Evolutionary conservation across 2,329 filamentous ascomycete genomes (phyloP).

Genomic region (Fusarium dimerum): DNA sequence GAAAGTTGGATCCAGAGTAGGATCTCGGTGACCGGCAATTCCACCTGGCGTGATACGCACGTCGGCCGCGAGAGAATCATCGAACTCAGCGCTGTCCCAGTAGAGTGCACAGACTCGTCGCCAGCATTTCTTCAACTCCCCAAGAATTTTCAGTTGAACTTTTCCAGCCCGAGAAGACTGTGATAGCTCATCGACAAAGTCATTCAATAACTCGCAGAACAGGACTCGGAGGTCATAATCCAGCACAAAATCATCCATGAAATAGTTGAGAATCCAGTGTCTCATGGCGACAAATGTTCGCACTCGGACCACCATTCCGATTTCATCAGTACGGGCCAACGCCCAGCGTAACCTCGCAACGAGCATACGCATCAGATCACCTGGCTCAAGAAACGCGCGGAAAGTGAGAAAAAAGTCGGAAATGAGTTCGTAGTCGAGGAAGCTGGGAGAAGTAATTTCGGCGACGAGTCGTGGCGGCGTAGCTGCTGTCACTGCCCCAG

Average conservation of each 20-base stretch:
- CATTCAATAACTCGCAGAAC: slow-evolving; percentile 82
- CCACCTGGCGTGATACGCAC: slow-evolving; percentile 75
- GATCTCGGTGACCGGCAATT: slow-evolving; percentile 62
- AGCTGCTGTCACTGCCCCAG: slow-evolving; percentile 79
- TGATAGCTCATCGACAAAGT: slow-evolving; percentile 57
- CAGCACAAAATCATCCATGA: slow-evolving; percentile 86
- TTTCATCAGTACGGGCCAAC: slow-evolving; percentile 74
- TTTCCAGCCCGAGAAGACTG: slow-evolving; percentile 47
- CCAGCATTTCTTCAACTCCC: slow-evolving; percentile 97
- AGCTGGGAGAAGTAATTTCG: slow-evolving; percentile 93
- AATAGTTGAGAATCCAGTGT: slow-evolving; percentile 98
- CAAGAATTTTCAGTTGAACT: slow-evolving; percentile 77
- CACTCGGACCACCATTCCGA: slow-evolving; percentile 91
- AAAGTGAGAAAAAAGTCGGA: slow-evolving; percentile 98
- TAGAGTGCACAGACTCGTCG: slow-evolving; percentile 84
- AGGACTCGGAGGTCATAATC: slow-evolving; percentile 71
- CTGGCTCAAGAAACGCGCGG: slow-evolving; percentile 77
- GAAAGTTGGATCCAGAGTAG: slow-evolving; percentile 54
- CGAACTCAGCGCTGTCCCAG: slow-evolving; percentile 76
- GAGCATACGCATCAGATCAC: slow-evolving; percentile 78
- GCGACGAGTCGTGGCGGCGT: slow-evolving; percentile 89
- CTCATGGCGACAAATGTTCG: slow-evolving; percentile 92
- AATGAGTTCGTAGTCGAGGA: slow-evolving; percentile 94
- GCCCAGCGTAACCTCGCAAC: slow-evolving; percentile 88
- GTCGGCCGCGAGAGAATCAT: slow-evolving; percentile 61